phyloP scores from a whole-genome alignment of 805 yeast species.

The Saturnispora bothae region DNA sequence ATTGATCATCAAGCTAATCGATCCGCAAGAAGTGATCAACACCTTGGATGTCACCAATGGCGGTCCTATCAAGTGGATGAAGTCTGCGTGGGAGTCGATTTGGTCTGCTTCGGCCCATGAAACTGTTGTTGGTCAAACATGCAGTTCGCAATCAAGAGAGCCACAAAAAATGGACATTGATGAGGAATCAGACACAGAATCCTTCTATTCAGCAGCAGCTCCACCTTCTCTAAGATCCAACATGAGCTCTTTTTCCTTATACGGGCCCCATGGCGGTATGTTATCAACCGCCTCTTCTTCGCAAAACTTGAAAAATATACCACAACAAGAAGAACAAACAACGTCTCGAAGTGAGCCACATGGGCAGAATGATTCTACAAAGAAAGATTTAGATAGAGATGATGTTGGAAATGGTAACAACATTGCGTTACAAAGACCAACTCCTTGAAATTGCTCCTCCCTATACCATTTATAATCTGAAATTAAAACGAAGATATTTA shows the following conservation, averaged over 20 bases:
- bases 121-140: neutral
- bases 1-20: constrained; percentile 55
- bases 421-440: constrained; percentile 8
- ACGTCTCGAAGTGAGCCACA: neutral
- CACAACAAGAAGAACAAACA: neutral
- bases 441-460: no score
- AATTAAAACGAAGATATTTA: no score
- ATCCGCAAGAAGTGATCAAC: constrained; percentile 16
- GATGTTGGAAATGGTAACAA: constrained; percentile 12
- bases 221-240: constrained; percentile 9
- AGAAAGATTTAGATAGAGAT: neutral
- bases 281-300: neutral
- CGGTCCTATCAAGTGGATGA: constrained; percentile 19
- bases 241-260: constrained; percentile 12
- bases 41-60: constrained; percentile 4
- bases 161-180: neutral
- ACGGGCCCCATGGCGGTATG: constrained; percentile 12
- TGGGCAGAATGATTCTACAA: neutral
- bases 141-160: neutral
- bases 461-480: no score
- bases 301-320: neutral
- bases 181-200: constrained; percentile 5
- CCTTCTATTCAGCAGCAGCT: constrained; percentile 3
- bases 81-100: constrained; percentile 14
- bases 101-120: neutral